Percentiles rank a stretch among this genome's conserved stretches.
Conservation (phyloP, 129 eudicot genomes). For the Escallonia herrerae region DNA sequence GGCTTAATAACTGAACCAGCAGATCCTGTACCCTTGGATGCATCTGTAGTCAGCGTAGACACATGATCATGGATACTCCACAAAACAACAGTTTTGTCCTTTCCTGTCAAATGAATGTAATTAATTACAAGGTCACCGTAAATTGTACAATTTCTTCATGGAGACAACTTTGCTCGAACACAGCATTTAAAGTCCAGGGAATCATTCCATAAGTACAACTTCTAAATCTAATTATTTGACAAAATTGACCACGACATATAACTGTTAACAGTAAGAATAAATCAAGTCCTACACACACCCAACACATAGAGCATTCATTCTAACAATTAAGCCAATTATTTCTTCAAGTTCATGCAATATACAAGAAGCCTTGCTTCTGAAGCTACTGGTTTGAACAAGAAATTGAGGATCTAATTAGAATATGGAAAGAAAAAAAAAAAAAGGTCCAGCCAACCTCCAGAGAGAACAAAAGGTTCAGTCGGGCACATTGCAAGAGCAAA, state of each 20-base stretch:
- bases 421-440: not conserved
- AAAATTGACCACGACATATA: too few relatives aligned
- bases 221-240: too few relatives aligned
- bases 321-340: not conserved
- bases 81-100: conserved; percentile 72
- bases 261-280: too few relatives aligned
- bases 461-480: conserved; percentile 87
- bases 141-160: not conserved
- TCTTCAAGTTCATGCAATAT: not conserved
- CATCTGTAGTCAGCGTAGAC: conserved; percentile 58
- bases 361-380: not conserved
- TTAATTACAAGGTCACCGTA: conserved; percentile 5
- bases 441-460: conserved; percentile 65
- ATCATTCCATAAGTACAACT: not conserved
- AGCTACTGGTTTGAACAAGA: not conserved
- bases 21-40: conserved; percentile 39
- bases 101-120: conserved; percentile 40
- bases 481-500: conserved; percentile 96
- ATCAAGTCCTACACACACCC: not conserved
- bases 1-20: conserved; percentile 54
- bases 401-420: not conserved
- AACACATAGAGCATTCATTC: not conserved
- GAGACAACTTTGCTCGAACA: not conserved
- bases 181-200: not conserved
- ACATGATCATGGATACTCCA: conserved; percentile 97